Percentiles rank a stretch among this genome's conserved stretches.
Conservation (phyloP, 306 rosid species). For the Cyclanthera cordifolia region DNA sequence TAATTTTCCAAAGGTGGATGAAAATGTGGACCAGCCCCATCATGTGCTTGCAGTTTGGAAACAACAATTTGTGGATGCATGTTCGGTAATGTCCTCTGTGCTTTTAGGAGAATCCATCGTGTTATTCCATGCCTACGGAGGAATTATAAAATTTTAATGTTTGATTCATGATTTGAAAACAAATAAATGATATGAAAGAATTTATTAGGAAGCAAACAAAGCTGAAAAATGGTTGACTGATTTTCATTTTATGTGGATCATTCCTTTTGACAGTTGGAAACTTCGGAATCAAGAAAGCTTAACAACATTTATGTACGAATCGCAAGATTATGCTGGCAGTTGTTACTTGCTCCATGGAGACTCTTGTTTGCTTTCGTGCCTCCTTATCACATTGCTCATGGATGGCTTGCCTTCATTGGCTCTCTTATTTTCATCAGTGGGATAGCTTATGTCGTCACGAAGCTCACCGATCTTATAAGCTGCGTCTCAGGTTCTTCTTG, state of each 20-base stretch:
- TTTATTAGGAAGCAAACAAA: not conserved
- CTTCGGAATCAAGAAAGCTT: slow-evolving; percentile 36
- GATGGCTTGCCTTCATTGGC: slow-evolving; percentile 82
- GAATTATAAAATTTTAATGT: not conserved
- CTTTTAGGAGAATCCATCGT: not conserved
- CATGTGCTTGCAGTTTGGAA: slow-evolving; percentile 45
- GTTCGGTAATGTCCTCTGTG: slow-evolving; percentile 38
- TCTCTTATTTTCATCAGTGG: slow-evolving; percentile 80
- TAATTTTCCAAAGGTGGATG: slow-evolving; percentile 13
- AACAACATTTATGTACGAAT: slow-evolving; percentile 28
- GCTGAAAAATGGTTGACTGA: not conserved
- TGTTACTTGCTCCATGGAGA: slow-evolving; percentile 69
- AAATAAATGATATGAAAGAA: not conserved
- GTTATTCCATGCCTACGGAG: not conserved
- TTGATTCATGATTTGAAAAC: no score
- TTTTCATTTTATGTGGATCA: not conserved
- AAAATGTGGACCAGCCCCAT: slow-evolving; percentile 20
- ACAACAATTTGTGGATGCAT: slow-evolving; percentile 67
- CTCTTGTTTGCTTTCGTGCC: slow-evolving; percentile 80
- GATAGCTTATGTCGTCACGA: slow-evolving; percentile 70
- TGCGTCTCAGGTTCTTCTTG: slow-evolving; percentile 73
- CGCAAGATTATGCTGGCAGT: slow-evolving; percentile 49
- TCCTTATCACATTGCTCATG: slow-evolving; percentile 76
- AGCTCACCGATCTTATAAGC: slow-evolving; percentile 80
- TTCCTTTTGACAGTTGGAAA: slow-evolving; percentile 47